Percentiles rank a stretch among this genome's conserved stretches.
Conservation (phyloP, 2,329 filamentous ascomycete species). For the Alternaria sp. region DNA sequence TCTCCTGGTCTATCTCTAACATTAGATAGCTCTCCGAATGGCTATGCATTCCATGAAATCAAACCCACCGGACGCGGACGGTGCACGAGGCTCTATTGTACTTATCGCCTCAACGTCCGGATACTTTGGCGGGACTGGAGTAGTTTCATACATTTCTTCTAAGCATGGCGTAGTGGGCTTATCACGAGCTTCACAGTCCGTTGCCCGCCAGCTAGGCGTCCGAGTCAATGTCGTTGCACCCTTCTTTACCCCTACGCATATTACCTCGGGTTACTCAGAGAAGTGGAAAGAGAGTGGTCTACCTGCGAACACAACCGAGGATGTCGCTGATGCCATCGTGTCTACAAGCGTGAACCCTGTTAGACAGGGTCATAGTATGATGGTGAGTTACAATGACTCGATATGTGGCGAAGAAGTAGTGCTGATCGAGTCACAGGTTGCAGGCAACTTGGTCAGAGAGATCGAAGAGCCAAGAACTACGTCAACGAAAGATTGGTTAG, state of each 20-base stretch:
- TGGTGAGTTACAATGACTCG: conserved; percentile 26
- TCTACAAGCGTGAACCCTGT: conserved; percentile 44
- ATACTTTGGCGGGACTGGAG: conserved; percentile 53
- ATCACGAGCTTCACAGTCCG: conserved; percentile 46
- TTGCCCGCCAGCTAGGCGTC: conserved; percentile 45
- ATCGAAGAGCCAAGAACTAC: conserved; percentile 36
- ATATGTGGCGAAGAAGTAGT: background rate
- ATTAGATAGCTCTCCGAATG: conserved; percentile 27
- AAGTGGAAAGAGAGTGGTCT: conserved; percentile 49
- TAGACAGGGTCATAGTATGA: conserved; percentile 36
- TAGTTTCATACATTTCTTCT: conserved; percentile 52
- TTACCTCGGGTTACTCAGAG: conserved; percentile 49
- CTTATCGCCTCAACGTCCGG: conserved; percentile 52
- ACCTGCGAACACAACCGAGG: conserved; percentile 51
- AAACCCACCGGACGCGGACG: conserved; percentile 33
- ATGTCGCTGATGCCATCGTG: conserved; percentile 53
- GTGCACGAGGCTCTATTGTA: conserved; percentile 46
- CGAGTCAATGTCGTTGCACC: conserved; percentile 57
- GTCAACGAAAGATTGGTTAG: conserved; percentile 40
- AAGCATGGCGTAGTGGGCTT: conserved; percentile 54
- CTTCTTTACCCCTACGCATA: conserved; percentile 56
- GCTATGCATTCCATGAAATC: conserved; percentile 43
- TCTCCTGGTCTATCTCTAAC: background rate
- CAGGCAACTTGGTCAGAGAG: conserved; percentile 35
- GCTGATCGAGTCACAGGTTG: conserved; percentile 27